phyloP scores from a whole-genome alignment of 1,139 yeast species.

The Debaryomycetaceae sp. region DNA sequence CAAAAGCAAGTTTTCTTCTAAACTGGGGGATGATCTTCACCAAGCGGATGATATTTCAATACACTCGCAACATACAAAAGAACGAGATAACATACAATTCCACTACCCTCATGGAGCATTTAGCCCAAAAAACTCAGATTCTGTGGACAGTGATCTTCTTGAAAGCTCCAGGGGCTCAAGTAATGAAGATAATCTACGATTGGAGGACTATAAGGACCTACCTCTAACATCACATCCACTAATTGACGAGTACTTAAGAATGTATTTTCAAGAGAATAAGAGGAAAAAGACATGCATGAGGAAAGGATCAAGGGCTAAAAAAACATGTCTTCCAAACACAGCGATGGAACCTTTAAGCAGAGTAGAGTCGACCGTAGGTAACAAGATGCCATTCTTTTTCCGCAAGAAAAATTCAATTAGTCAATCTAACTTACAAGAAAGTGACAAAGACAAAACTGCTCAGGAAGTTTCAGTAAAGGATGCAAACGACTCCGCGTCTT shows the following conservation, averaged over 20 bases:
- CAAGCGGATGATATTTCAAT: not conserved
- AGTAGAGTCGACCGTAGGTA: not conserved
- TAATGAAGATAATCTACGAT: not conserved
- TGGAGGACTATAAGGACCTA: not conserved
- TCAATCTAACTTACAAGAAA: not conserved
- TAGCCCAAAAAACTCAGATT: not conserved
- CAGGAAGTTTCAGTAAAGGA: not conserved
- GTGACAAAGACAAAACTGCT: not conserved
- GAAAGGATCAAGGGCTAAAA: not conserved
- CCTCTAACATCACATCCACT: conserved; percentile 42
- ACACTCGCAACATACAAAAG: not conserved
- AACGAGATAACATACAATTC: not conserved
- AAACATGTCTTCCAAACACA: conserved; percentile 1
- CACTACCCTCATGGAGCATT: not conserved
- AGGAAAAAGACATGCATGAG: not conserved
- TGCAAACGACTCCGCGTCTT: not conserved
- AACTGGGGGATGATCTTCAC: conserved; percentile 8
- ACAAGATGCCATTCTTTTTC: not conserved
- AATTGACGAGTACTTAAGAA: conserved; percentile 54
- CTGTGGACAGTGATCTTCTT: not conserved
- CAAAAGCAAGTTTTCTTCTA: conserved; percentile 29
- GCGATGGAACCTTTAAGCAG: not conserved
- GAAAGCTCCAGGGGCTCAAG: not conserved
- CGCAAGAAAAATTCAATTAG: not conserved
- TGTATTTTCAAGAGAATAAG: conserved; percentile 36